phyloP scores from a whole-genome alignment of 805 yeast species.

The Debaryomyces tyrocola region DNA sequence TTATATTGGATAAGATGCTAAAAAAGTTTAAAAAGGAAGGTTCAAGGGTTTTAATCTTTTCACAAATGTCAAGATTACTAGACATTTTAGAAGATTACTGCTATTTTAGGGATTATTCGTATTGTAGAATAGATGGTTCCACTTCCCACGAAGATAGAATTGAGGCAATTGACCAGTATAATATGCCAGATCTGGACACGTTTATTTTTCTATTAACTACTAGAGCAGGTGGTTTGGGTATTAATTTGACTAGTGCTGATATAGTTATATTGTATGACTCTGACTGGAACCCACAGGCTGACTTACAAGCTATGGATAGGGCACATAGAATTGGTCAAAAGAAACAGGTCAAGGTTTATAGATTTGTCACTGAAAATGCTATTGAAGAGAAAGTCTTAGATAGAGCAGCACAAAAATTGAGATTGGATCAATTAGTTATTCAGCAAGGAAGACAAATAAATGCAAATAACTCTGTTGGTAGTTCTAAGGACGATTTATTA shows the following conservation, averaged over 20 bases:
- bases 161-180: slow-evolving; percentile 88
- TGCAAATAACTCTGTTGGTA: slow-evolving; percentile 50
- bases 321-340: slow-evolving; percentile 98
- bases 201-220: slow-evolving; percentile 86
- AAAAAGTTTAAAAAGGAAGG: slow-evolving; percentile 73
- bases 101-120: slow-evolving; percentile 75
- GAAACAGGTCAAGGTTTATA: slow-evolving; percentile 88
- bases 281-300: slow-evolving; percentile 99
- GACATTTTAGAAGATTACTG: slow-evolving; percentile 95
- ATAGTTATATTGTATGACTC: slow-evolving; percentile 86
- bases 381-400: slow-evolving; percentile 95
- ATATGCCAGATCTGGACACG: slow-evolving; percentile 76
- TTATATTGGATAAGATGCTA: slow-evolving; percentile 79
- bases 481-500: slow-evolving; percentile 77
- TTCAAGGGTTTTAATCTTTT: slow-evolving; percentile 85
- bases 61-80: slow-evolving; percentile 88
- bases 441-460: slow-evolving; percentile 78
- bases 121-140: slow-evolving; percentile 91
- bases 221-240: slow-evolving; percentile 96
- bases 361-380: slow-evolving; percentile 94
- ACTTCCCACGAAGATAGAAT: slow-evolving; percentile 93
- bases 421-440: slow-evolving; percentile 91
- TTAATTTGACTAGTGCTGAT: slow-evolving; percentile 89
- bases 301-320: slow-evolving; percentile 96
- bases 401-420: slow-evolving; percentile 89